Evolutionary conservation across 768 basidiomycete genomes (phyloP), one percentile per base, ranked within the genome.

Genomic region (Tephrocybe rancida): DNA sequence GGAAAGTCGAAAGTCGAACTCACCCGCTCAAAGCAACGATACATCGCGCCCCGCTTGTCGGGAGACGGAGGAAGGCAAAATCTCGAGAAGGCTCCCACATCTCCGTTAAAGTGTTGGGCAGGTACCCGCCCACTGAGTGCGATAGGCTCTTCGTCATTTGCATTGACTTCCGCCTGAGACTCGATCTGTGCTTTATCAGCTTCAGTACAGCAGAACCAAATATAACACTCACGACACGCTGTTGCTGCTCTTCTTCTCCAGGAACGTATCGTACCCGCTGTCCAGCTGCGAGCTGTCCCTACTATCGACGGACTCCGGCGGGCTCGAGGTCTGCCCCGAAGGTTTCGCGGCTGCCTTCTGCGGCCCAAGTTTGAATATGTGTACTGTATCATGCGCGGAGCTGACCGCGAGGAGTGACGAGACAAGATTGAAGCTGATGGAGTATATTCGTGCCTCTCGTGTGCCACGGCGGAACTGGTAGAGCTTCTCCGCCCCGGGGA

Each of bases 1-100:
- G 21, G 26, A 46, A 25, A 10, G 10, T 27, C 0, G 53, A 32
- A 44, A 54, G 51, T 9, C 18, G 2, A 81, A 41, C 87, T 64
- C 66, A 95, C 94, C 88, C 86, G 67, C 88, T 91, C 50, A 98
- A 70, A 0, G 92, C 96, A 37, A 97, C 95, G 14, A 95, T 86
- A 63, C 89, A 94, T 54, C 92, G 79, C 10, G 86, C 84, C 3
- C 93, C 87, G 55, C 82, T 73, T 5, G 85, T 80, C 46, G 95
- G 93, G 21, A 99, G 70, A 64, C 91, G 85, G 53, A 96, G 73
- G 67, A 82, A 95, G 0, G 96, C 97, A 66, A 98, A 98, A 65
- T 97, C 96, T 6, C 96, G 78, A 30, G 92, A 81, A 0, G 97
- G 97, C 62, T 98, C 97, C 95, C 95, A 99, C 73, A 98, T 85